These are phyloP conservation scores for Dioscorea alata DNA, from an alignment of 106 monocot genomes.

Conservation along the genomic window DNA sequence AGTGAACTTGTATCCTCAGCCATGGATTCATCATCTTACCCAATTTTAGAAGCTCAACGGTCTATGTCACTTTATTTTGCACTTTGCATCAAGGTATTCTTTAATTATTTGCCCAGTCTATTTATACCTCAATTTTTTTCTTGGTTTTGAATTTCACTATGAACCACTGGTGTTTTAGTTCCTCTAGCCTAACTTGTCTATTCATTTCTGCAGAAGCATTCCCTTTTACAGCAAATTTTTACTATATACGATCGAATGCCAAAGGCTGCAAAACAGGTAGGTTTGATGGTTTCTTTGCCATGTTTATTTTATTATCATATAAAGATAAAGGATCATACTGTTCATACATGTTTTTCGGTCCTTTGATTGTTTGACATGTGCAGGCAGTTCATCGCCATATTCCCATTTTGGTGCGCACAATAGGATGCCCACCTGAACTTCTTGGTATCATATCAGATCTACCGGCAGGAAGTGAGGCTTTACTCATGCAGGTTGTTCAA, in stretches of 20 bases:
- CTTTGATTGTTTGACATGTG: constrained; percentile 19
- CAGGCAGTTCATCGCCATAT: constrained; percentile 93
- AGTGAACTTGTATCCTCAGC: constrained; percentile 18
- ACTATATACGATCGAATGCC: constrained; percentile 58
- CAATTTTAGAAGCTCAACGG: constrained; percentile 61
- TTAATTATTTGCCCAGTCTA: background rate
- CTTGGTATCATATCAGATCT: constrained; percentile 80
- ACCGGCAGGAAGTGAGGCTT: constrained; percentile 53
- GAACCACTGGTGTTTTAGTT: background rate
- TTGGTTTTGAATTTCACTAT: background rate
- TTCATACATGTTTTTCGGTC: too few relatives aligned
- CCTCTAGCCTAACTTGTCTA: background rate
- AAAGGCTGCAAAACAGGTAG: constrained; percentile 61
- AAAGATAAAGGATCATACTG: too few relatives aligned
- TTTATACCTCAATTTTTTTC: background rate
- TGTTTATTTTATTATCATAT: too few relatives aligned
- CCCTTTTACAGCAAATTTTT: constrained; percentile 75
- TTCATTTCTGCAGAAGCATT: constrained; percentile 63
- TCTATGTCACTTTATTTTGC: constrained; percentile 94
- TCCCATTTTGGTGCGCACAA: constrained; percentile 78
- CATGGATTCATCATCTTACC: constrained; percentile 19
- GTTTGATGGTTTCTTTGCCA: background rate
- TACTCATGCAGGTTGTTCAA: constrained; percentile 68
- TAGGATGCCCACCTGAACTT: constrained; percentile 68
- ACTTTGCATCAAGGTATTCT: constrained; percentile 81